Conservation (phyloP, 1,284 basidiomycete species). For the Apiotrichum gamsii region DNA sequence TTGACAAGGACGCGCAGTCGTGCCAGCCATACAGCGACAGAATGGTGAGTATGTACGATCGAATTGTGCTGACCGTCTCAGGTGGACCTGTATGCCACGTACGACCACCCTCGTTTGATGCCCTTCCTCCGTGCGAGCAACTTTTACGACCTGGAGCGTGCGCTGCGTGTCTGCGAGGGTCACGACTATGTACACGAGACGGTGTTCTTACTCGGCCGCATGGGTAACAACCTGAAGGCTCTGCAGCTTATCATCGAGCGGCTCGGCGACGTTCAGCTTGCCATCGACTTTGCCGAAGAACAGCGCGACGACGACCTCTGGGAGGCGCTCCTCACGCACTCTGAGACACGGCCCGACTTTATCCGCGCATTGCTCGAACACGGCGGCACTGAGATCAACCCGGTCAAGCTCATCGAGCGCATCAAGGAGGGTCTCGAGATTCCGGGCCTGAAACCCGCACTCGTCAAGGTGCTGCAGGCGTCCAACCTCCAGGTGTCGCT, state of each 20-base stretch:
- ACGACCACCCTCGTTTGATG: constrained; percentile 69
- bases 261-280: constrained; percentile 83
- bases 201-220: constrained; percentile 93
- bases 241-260: constrained; percentile 92
- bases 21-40: constrained; percentile 75
- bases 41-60: constrained; percentile 53
- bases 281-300: constrained; percentile 97
- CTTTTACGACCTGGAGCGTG: constrained; percentile 96
- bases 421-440: constrained; percentile 96
- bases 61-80: constrained; percentile 27
- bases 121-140: constrained; percentile 87
- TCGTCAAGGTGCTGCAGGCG: constrained; percentile 95
- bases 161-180: constrained; percentile 62
- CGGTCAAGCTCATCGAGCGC: constrained; percentile 83
- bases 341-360: constrained; percentile 92
- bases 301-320: constrained; percentile 96
- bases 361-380: constrained; percentile 92
- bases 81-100: constrained; percentile 89
- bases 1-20: constrained; percentile 76
- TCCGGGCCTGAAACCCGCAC: constrained; percentile 82
- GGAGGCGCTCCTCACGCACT: constrained; percentile 92
- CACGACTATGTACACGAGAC: constrained; percentile 88
- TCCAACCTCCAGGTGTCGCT: constrained; percentile 83
- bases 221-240: constrained; percentile 95
- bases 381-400: constrained; percentile 92